These are phyloP conservation scores for Endogone sp. DNA, from an alignment of 192 early-diverging fungal species.

Conservation along the genomic window DNA sequence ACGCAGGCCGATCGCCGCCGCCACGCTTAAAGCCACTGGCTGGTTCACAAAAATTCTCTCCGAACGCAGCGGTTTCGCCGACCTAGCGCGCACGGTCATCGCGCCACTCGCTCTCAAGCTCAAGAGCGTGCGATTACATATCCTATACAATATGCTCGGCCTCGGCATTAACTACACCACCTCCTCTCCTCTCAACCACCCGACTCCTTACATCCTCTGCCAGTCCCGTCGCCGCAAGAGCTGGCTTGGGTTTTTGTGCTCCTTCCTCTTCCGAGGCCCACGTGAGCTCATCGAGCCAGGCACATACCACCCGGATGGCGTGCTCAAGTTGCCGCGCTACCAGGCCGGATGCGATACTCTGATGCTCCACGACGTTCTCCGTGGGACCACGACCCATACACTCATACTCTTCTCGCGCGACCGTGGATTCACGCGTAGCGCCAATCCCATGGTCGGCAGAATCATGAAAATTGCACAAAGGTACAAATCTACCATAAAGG, in stretches of 20 bases:
- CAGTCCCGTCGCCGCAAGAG: background rate
- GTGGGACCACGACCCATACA: background rate
- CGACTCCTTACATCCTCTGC: background rate
- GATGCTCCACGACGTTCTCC: background rate
- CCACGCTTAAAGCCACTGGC: background rate
- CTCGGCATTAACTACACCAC: background rate
- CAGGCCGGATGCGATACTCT: background rate
- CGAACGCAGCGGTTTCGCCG: background rate
- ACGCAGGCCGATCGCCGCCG: constrained; percentile 8
- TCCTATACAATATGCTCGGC: background rate
- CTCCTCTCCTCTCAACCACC: background rate
- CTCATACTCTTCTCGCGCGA: background rate
- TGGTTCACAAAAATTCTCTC: background rate
- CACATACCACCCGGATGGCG: background rate
- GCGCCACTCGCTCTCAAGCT: background rate
- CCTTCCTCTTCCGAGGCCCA: background rate
- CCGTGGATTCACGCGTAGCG: background rate
- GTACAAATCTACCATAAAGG: background rate
- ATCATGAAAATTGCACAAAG: background rate
- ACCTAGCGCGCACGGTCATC: background rate
- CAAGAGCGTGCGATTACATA: background rate
- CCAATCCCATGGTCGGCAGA: background rate
- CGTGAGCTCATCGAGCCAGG: background rate
- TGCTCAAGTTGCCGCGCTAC: background rate
- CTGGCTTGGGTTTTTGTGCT: constrained; percentile 3